These are phyloP conservation scores for Pyrenophora tritici-repentis DNA, from an alignment of 2,329 filamentous ascomycete species.

Conservation along the genomic window DNA sequence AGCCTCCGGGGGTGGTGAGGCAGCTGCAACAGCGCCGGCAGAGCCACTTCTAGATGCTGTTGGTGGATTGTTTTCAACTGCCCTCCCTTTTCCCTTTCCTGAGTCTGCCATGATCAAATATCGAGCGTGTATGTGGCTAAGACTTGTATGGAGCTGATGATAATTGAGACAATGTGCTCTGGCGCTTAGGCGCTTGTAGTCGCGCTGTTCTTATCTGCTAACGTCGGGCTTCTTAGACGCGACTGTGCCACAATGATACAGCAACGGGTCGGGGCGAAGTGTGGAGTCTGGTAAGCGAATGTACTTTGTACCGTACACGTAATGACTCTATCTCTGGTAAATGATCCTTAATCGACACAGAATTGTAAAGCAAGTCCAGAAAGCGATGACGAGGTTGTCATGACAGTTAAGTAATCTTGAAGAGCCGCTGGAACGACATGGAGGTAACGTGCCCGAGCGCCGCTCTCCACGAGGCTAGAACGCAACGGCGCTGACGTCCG, in stretches of 20 bases:
- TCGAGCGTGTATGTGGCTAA: not conserved
- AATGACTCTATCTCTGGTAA: not conserved
- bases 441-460: not conserved
- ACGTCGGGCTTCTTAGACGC: constrained; percentile 1
- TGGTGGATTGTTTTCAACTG: not conserved
- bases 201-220: not conserved
- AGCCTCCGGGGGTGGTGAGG: not conserved
- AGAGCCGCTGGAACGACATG: not conserved
- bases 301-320: not conserved
- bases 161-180: not conserved
- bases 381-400: not conserved
- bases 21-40: not conserved
- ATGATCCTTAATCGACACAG: not conserved
- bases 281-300: constrained; percentile 5
- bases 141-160: not conserved
- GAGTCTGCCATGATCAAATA: not conserved
- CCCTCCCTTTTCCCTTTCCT: constrained; percentile 8
- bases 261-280: constrained; percentile 5
- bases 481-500: constrained; percentile 3
- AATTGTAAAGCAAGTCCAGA: not conserved
- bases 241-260: constrained; percentile 6
- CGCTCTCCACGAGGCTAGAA: constrained; percentile 1
- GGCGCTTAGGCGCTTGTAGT: not conserved
- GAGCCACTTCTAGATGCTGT: not conserved
- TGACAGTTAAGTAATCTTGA: not conserved